Conservation (phyloP, 2,329 filamentous ascomycete genomes). For the Calonectria pteridis region DNA sequence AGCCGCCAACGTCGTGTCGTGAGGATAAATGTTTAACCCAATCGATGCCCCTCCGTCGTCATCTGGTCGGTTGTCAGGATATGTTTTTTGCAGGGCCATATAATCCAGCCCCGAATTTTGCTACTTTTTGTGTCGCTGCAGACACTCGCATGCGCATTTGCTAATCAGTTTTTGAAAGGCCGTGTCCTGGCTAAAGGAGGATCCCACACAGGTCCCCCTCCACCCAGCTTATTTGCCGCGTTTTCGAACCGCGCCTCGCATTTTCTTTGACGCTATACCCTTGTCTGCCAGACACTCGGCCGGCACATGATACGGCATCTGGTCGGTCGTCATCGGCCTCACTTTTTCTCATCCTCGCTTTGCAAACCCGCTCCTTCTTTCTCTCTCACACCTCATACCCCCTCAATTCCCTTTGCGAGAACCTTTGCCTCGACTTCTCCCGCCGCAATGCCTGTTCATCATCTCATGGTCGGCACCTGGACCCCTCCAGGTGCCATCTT, state of each 20-base stretch:
- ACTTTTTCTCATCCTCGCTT: background rate
- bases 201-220: background rate
- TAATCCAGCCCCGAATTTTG: background rate
- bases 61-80: conserved; percentile 6
- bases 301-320: conserved; percentile 30
- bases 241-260: conserved; percentile 11
- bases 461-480: conserved; percentile 94
- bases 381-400: background rate
- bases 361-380: background rate
- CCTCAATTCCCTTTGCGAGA: conserved; percentile 13
- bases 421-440: conserved; percentile 26
- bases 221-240: conserved; percentile 9
- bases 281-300: conserved; percentile 2
- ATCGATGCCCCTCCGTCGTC: conserved; percentile 29
- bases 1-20: background rate
- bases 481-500: conserved; percentile 91
- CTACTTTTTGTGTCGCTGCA: background rate
- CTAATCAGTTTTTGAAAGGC: background rate
- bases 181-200: background rate
- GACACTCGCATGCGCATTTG: background rate
- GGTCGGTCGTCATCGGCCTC: conserved; percentile 24
- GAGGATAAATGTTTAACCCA: conserved; percentile 46
- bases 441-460: conserved; percentile 78
- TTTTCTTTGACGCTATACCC: conserved; percentile 4
- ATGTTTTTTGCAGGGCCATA: conserved; percentile 13